Evolutionary conservation across 106 monocot species (phyloP), one percentile per base, ranked within the genome.

Genomic region (Dendrobium catenatum): DNA sequence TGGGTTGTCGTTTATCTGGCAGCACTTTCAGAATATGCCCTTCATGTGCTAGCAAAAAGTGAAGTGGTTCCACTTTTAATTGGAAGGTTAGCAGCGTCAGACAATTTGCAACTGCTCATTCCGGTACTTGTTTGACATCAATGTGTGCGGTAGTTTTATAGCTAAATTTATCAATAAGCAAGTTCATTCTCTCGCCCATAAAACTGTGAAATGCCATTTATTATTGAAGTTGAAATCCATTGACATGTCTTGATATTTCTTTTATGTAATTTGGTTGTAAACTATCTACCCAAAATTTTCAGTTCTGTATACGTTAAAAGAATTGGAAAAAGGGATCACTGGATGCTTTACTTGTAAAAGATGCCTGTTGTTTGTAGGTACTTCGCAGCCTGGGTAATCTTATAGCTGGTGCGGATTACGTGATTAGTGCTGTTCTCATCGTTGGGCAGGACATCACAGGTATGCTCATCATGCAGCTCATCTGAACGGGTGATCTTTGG

Each of bases 1-100:
- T 99, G 99, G 99, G 87, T 95, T 15, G 85, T 99, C 29, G 99
- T 99, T 54, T 99, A 99, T 86, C 87, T 99, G 64, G 90, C 99
- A 68, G 95, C 99, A 48, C 90, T 95, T 80, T 95, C 95, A 79
- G 90, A 91, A 72, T 81, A 42, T 58, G 95, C 93, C 74, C 80
- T 89, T 42, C 75, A 76, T 55, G 68, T 93, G 76, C 81, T 99
- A 48, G 88, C 89, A 10, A 95, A 89, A 87, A 91, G 83, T 87
- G 87, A 88, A 61, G 73, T 89, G 72, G 83, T 86, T 80, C 88
- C 84, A 82, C 86, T 95, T 81, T 88, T 99, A 83, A 82, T 95
- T 82, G 88, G 85, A 78, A 88, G 81, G 78, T 80, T 99, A 58
- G 84, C 83, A 79, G 74, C 84, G 74, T 99, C 99, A 78, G 93